These are phyloP conservation scores for Ustilago sp. DNA, from an alignment of 1,284 basidiomycete genomes.

Conservation along the genomic window DNA sequence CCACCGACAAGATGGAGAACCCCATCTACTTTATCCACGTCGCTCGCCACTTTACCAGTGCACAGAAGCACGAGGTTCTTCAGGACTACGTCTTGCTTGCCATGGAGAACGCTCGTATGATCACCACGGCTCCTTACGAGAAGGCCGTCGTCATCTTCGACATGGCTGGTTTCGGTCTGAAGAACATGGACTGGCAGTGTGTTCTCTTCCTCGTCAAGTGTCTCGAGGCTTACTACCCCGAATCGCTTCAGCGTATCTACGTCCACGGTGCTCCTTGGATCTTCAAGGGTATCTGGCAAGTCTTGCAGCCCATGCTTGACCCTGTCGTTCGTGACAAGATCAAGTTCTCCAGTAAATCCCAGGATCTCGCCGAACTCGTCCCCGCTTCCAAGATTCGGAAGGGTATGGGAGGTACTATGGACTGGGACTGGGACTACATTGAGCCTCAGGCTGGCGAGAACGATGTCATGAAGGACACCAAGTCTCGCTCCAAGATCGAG, in stretches of 20 bases:
- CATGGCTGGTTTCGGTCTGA: conserved; percentile 68
- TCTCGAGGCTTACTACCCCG: conserved; percentile 69
- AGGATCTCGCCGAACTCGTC: conserved; percentile 64
- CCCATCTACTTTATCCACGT: conserved; percentile 70
- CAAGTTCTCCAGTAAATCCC: conserved; percentile 66
- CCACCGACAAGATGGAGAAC: conserved; percentile 63
- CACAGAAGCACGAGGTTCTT: conserved; percentile 67
- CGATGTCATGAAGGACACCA: conserved; percentile 63
- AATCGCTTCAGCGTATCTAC: conserved; percentile 69
- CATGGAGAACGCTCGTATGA: conserved; percentile 65
- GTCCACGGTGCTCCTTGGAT: conserved; percentile 69
- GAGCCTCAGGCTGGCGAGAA: conserved; percentile 68
- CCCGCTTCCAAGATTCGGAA: conserved; percentile 62
- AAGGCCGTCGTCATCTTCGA: conserved; percentile 68
- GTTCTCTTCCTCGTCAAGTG: conserved; percentile 69
- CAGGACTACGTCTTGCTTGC: conserved; percentile 68
- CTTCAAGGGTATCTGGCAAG: conserved; percentile 69
- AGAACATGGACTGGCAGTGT: conserved; percentile 70
- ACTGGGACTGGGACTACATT: conserved; percentile 69
- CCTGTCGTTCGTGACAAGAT: conserved; percentile 69
- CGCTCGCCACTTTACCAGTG: conserved; percentile 67
- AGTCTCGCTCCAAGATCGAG: conserved; percentile 60
- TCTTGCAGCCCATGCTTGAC: conserved; percentile 68
- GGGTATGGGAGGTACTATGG: conserved; percentile 69
- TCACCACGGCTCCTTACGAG: conserved; percentile 66